Evolutionary conservation across 495 filamentous ascomycete genomes (phyloP).

Genomic region (Hypoxylon perforatum): DNA sequence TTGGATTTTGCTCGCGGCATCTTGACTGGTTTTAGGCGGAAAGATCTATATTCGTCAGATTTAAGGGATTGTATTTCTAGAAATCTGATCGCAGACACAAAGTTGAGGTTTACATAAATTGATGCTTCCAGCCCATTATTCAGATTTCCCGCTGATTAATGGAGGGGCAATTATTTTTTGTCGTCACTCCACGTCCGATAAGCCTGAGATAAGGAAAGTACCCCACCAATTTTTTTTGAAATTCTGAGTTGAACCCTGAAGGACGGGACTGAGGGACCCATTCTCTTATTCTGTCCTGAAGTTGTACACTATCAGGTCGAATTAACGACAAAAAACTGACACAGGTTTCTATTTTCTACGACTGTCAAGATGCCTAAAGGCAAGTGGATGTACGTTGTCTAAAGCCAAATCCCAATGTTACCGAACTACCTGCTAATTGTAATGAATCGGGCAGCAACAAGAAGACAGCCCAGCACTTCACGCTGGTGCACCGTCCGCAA

Average conservation of each 20-base stretch:
- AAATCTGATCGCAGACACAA: background rate
- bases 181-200: conserved; percentile 41
- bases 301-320: too few relatives aligned
- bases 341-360: background rate
- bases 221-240: conserved; percentile 61
- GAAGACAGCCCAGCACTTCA: conserved; percentile 90
- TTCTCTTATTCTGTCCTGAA: background rate
- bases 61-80: conserved; percentile 4
- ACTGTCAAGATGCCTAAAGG: conserved; percentile 75
- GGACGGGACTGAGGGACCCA: background rate
- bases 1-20: conserved; percentile 98
- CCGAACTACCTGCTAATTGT: conserved; percentile 15
- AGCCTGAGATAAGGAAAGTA: conserved; percentile 40
- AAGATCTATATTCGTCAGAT: conserved; percentile 5
- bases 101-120: background rate
- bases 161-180: conserved; percentile 56
- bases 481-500: conserved; percentile 94
- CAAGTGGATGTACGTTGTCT: conserved; percentile 85
- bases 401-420: background rate
- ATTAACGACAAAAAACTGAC: background rate
- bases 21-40: conserved; percentile 27
- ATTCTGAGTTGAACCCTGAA: conserved; percentile 9
- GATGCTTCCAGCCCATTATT: conserved; percentile 20
- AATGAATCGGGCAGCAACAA: conserved; percentile 74
- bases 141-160: conserved; percentile 44